Base-by-base conservation (phyloP, 2,329 filamentous ascomycete genomes). In the Scortechinia acanthostroma region DNA sequence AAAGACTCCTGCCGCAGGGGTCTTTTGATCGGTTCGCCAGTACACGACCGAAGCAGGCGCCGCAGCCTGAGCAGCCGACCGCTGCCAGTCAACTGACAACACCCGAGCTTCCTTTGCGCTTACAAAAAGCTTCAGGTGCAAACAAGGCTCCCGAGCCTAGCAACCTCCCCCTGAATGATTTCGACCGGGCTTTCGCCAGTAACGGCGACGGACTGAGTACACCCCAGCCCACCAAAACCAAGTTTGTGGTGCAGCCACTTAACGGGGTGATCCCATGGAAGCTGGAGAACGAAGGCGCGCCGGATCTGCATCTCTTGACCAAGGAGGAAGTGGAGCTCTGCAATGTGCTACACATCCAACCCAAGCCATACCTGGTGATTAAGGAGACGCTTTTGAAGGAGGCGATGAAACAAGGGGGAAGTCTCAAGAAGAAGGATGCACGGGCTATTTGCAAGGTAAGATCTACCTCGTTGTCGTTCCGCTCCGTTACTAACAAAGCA, bases 341-440 rank as follows among this genome's bases (percentile, higher is more conserved):
- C 67, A 87, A 88, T 53, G 76, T 86, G 33, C 76, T 95, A 14
- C 80, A 90, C 35, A 68, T 98, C 44, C 86, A 93, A 62, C 93
- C 93, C 1, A 98, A 98, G 68, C 88, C 93, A 1, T 98, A 96
- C 61, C 66, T 96, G 3, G 89, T 89, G 58, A 89, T 97, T 64
- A 98, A 98, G 64, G 90, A 96, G 61, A 83, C 87, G 49, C 73
- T 97, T n/a, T 65, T 97, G 44, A 88, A 88, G 55, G 91, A 97
- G 60, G 88, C 91, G 0, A 78, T 95, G 60, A 93, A 91, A 65
- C 83, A 83, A 47, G 91, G 93, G 47, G 93, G 93, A 1, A 78
- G 75, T 13, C 67, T 98, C 4, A 97, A 95, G 72, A 95, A 93
- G 75, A 97, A 96, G 66, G 84, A 91, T 53, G 90, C 90, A 2